Evolutionary conservation across 768 basidiomycete genomes (phyloP), one percentile per base, ranked within the genome.

Genomic region (Phallus indusiatus): DNA sequence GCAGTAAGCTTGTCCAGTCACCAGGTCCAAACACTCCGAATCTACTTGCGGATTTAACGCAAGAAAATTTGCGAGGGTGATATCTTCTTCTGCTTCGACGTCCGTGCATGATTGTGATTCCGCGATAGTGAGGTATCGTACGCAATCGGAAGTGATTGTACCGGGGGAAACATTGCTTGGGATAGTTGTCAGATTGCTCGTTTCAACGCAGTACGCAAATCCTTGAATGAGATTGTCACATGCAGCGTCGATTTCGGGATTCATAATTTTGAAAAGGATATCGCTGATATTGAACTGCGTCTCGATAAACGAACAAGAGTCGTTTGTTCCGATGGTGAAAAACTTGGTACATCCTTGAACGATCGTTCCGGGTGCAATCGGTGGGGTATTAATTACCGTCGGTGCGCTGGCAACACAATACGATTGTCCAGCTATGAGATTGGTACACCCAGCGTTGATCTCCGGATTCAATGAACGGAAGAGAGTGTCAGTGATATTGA

Each of bases 391-490:
- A 16, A n/a, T 37, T 37, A 16, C 16, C 36, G 36, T 8, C 36
- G 36, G 36, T 8, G 36, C 8, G 36, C 36, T 16, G 16, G 36
- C 36, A n/a, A 51, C 49, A n/a, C 49, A 51, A 51, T 51, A 51
- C 24, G 49, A 7, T 8, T 51, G 9, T 8, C 49, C 49, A 20
- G 24, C 18, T 7, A 51, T 51, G 7, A 51, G 49, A n/a, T 51
- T 51, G 8, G 18, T 28, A 42, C 55, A 56, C 18, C 12, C n/a
- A 7, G 55, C 7, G 55, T 56, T 56, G 6, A 56, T 56, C 54
- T 56, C 54, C 24, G 54, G 54, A 42, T 56, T 56, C 54, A 34
- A 37, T 18, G 33, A n/a, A 42, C 18, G 34, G 54, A 56, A 56
- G n/a, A 22, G 33, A 11, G 54, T 18, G 8, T 36, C 21, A 17